Evolutionary conservation across 1,284 basidiomycete genomes (phyloP), one percentile per base, ranked within the genome.

Genomic region (Filobasidium uniguttulatum): DNA sequence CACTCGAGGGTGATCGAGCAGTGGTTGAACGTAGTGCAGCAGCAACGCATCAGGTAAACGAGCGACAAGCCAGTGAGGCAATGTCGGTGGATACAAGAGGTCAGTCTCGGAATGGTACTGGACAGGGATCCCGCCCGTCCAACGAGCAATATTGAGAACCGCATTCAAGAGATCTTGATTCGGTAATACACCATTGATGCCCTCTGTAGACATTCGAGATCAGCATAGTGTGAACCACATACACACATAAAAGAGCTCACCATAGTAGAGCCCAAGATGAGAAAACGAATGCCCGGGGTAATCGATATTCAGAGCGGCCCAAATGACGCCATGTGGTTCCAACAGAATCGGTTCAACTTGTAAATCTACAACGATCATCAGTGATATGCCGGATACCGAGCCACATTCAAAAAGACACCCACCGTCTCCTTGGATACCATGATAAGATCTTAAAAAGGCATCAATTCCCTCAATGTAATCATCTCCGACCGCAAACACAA

Each of bases 201-300:
- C 94, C 75, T 98, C 93, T 93, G 60, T 29, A 19, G 38, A 45
- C 22, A 14, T 29, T 41, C 10, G 15, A 15, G 29, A 17, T 19
- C 19, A 35, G 30, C 25, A 40, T 44, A 2, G 36, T 2, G 41
- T 14, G 10, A n/a, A 25, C 7, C 5, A 20, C 14, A 3, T 22
- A 19, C n/a, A 14, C 5, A 19, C 15, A 23, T 22, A 37, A 26
- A 20, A 26, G 8, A 34, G 20, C 80, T 48, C 23, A 87, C 88
- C 88, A 67, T 85, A 87, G 69, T 87, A 93, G 10, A 97, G 70
- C 3, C 88, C 88, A 2, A 98, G 73, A 61, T 93, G 85, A 10
- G 84, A 88, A 69, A 97, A 96, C 0, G 90, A 96, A 67, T 98
- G 93, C 1, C 86, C 84, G 1, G 91, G 88, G 64, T 96, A 98